phyloP scores from a whole-genome alignment of 768 basidiomycete species.

The Tylopilus balloui region DNA sequence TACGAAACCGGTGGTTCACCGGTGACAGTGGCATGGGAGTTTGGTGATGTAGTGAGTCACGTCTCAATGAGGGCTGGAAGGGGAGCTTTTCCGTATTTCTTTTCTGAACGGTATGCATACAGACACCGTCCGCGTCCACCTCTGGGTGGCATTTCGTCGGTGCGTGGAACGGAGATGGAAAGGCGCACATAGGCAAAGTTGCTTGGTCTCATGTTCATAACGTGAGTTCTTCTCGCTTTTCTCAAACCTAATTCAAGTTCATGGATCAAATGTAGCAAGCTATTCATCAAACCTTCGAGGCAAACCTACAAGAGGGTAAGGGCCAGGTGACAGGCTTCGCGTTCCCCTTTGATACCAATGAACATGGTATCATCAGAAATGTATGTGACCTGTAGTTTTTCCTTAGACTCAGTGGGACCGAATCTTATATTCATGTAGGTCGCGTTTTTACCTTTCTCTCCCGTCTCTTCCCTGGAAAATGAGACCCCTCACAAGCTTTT shows the following conservation, averaged over 20 bases:
- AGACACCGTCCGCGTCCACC: constrained; percentile 41
- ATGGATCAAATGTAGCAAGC: constrained; percentile 41
- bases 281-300: constrained; percentile 48
- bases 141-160: constrained; percentile 56
- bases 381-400: constrained; percentile 37
- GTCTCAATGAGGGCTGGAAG: not conserved
- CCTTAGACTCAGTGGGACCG: not conserved
- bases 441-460: constrained; percentile 46
- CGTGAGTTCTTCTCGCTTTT: constrained; percentile 37
- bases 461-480: constrained; percentile 27
- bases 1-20: constrained; percentile 39
- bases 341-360: constrained; percentile 61
- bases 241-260: not conserved
- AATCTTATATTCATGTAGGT: constrained; percentile 33
- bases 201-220: constrained; percentile 58
- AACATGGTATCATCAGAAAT: constrained; percentile 65
- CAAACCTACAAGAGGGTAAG: constrained; percentile 42
- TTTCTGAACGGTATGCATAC: not conserved
- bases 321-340: constrained; percentile 48
- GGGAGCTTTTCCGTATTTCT: too few species aligned
- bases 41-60: constrained; percentile 46
- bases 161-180: constrained; percentile 45
- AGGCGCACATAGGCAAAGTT: constrained; percentile 55
- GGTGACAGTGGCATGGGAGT: constrained; percentile 47
- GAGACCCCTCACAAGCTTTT: constrained; percentile 40